Conservation (phyloP, 352 stramenopile genomes). For the Sclerospora graminicola region DNA sequence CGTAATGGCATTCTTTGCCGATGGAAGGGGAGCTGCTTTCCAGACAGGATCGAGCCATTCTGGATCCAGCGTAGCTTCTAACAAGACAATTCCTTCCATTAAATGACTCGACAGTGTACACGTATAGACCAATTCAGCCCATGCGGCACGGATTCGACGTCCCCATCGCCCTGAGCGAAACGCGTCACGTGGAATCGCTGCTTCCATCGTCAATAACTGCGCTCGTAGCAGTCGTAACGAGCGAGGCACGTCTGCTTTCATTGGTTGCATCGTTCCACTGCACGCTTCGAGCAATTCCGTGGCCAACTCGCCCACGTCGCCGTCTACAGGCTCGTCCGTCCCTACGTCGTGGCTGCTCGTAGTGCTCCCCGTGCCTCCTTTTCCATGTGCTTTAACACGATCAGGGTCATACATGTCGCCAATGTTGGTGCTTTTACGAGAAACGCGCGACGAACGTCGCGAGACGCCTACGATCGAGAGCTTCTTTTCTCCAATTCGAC, state of each 20-base stretch:
- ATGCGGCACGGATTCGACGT: slow-evolving; percentile 48
- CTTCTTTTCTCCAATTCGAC: slow-evolving; percentile 15
- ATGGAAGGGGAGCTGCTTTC: slow-evolving; percentile 58
- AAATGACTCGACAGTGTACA: slow-evolving; percentile 35
- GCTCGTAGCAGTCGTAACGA: slow-evolving; percentile 47
- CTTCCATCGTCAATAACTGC: slow-evolving; percentile 62
- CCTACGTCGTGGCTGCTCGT: slow-evolving; percentile 11
- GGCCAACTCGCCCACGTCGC: slow-evolving; percentile 55
- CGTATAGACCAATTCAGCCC: slow-evolving; percentile 63
- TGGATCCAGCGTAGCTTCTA: slow-evolving; percentile 64
- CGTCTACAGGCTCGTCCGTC: slow-evolving; percentile 43
- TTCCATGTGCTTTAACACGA: slow-evolving; percentile 23
- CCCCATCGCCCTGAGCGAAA: slow-evolving; percentile 70
- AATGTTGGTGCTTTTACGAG: slow-evolving; percentile 74
- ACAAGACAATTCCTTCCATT: slow-evolving; percentile 56
- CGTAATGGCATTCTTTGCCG: slow-evolving; percentile 41
- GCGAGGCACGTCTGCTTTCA: slow-evolving; percentile 25
- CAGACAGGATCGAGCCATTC: slow-evolving; percentile 72
- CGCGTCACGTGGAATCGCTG: slow-evolving; percentile 64
- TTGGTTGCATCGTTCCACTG: slow-evolving; percentile 31
- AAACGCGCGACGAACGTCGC: slow-evolving; percentile 51
- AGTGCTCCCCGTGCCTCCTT: slow-evolving; percentile 9
- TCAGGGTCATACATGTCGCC: slow-evolving; percentile 72
- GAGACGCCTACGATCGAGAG: slow-evolving; percentile 15
- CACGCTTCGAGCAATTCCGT: slow-evolving; percentile 65